Conservation (phyloP, 139 green algal species). For the Yamagishiella unicocca region DNA sequence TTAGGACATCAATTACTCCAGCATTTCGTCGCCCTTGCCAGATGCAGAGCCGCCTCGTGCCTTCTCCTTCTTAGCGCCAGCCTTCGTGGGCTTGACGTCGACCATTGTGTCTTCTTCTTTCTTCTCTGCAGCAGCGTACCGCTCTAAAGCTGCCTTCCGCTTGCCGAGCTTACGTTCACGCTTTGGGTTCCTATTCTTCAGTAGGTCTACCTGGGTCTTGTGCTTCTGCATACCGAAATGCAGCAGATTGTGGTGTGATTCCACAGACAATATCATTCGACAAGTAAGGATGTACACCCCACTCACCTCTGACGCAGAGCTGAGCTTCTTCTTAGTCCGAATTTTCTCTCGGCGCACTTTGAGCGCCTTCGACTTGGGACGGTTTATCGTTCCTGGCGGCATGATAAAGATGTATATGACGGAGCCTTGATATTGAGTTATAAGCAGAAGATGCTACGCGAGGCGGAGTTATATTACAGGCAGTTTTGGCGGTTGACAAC, state of each 20-base stretch:
- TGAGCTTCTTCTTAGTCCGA: conserved; percentile 48
- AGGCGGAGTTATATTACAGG: background rate
- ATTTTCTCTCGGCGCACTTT: conserved; percentile 50
- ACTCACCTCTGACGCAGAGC: conserved; percentile 36
- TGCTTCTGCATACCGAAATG: conserved; percentile 23
- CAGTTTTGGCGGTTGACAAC: background rate
- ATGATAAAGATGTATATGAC: background rate
- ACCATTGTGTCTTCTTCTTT: background rate
- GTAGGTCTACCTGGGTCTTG: conserved; percentile 12
- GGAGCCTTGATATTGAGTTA: background rate
- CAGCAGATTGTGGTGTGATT: no score
- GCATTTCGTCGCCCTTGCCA: conserved; percentile 20
- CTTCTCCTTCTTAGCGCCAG: conserved; percentile 5
- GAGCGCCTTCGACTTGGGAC: conserved; percentile 15
- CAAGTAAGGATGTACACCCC: background rate
- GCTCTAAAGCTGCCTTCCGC: conserved; percentile 15
- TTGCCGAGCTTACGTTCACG: conserved; percentile 26
- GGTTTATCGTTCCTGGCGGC: conserved; percentile 31
- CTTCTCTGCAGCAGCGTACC: background rate
- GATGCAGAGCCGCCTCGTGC: background rate
- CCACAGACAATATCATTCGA: background rate
- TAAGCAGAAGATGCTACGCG: background rate
- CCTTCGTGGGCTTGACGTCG: background rate
- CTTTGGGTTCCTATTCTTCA: conserved; percentile 29
- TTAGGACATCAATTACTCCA: background rate